Percentiles rank a stretch among this genome's conserved stretches.
phyloP scores from a whole-genome alignment of 176 grass and related monocot species.

The Alloteropsis semialata region DNA sequence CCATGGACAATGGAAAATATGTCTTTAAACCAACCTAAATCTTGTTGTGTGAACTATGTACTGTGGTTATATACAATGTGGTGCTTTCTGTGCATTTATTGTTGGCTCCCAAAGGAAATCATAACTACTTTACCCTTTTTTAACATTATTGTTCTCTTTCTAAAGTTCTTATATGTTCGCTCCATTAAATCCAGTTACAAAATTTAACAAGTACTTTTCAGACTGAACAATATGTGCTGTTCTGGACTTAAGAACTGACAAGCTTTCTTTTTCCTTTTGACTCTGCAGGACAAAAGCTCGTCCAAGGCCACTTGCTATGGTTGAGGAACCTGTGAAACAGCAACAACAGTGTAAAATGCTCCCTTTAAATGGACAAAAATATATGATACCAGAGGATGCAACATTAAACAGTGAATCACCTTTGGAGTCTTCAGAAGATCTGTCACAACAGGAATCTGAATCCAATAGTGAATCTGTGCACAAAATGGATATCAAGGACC shows the following conservation, averaged over 20 bases:
- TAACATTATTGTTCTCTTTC: not conserved
- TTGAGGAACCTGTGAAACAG: constrained; percentile 42
- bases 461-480: constrained; percentile 22
- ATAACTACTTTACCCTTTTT: constrained; percentile 9
- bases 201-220: constrained; percentile 21
- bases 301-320: constrained; percentile 44
- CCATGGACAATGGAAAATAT: not conserved
- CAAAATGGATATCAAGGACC: constrained; percentile 23
- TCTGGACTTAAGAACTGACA: constrained; percentile 17
- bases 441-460: constrained; percentile 26
- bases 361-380: constrained; percentile 27
- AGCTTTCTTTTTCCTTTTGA: not conserved
- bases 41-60: not conserved
- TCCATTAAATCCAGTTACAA: constrained; percentile 8
- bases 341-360: constrained; percentile 29
- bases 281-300: constrained; percentile 53
- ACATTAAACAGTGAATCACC: constrained; percentile 27
- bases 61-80: not conserved
- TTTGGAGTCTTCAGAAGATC: constrained; percentile 28
- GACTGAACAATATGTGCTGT: not conserved
- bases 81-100: constrained; percentile 10
- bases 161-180: not conserved
- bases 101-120: not conserved
- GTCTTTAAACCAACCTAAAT: not conserved
- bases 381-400: constrained; percentile 16